phyloP scores from a whole-genome alignment of 768 basidiomycete species.

The Saitozyma podzolica region DNA sequence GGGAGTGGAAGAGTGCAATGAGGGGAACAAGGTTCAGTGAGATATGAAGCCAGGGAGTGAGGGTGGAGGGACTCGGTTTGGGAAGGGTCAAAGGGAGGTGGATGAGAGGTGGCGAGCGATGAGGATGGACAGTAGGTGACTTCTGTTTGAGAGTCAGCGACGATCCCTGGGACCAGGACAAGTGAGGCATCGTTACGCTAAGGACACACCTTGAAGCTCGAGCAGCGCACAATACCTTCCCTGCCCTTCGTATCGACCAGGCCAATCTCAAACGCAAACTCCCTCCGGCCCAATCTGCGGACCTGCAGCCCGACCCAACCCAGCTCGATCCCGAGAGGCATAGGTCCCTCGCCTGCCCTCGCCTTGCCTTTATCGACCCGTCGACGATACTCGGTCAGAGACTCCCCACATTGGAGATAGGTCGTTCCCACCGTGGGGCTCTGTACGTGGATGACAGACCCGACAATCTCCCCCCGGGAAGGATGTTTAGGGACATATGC shows the following conservation, averaged over 20 bases:
- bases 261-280: slow-evolving; percentile 41
- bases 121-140: slow-evolving; percentile 26
- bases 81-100: slow-evolving; percentile 46
- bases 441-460: slow-evolving; percentile 45
- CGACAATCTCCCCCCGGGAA: slow-evolving; percentile 13
- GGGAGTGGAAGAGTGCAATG: slow-evolving; percentile 35
- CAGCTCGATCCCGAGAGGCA: slow-evolving; percentile 37
- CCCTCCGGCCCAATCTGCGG: slow-evolving; percentile 28
- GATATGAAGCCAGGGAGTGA: slow-evolving; percentile 47
- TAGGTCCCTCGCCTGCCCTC: not conserved
- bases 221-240: slow-evolving; percentile 36
- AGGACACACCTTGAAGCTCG: slow-evolving; percentile 34
- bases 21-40: slow-evolving; percentile 28
- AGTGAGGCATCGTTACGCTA: not conserved
- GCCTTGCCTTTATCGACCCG: slow-evolving; percentile 15
- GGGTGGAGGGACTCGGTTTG: slow-evolving; percentile 8
- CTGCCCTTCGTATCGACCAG: slow-evolving; percentile 35
- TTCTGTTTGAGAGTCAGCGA: slow-evolving; percentile 15
- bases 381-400: slow-evolving; percentile 1
- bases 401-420: slow-evolving; percentile 45
- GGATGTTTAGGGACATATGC: slow-evolving; percentile 10
- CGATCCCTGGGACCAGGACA: not conserved
- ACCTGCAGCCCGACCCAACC: slow-evolving; percentile 40
- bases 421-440: slow-evolving; percentile 29
- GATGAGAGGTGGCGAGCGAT: slow-evolving; percentile 32